Conservation (phyloP, 2,329 filamentous ascomycete genomes). For the Biscogniauxia mediterranea region DNA sequence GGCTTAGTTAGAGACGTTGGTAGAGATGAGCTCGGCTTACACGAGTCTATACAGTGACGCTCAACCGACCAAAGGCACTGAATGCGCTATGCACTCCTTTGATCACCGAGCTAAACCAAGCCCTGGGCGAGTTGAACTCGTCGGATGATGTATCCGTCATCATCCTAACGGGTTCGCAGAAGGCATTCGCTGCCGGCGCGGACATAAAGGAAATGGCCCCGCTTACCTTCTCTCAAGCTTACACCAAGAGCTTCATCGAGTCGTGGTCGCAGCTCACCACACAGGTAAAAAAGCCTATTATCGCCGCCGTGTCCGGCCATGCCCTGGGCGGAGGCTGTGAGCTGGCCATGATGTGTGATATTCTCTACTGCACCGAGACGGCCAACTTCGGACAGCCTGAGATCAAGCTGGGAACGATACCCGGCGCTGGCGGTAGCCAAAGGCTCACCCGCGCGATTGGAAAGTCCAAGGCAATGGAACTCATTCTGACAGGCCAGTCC, state of each 20-base stretch:
- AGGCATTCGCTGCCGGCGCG: slow-evolving; percentile 90
- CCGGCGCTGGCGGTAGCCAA: slow-evolving; percentile 89
- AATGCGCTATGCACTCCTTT: slow-evolving; percentile 92
- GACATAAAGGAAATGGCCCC: slow-evolving; percentile 99
- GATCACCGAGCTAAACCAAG: slow-evolving; percentile 83
- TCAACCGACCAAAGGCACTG: slow-evolving; percentile 91
- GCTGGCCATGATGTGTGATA: slow-evolving; percentile 95
- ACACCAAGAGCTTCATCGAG: slow-evolving; percentile 90
- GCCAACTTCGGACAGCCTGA: slow-evolving; percentile 97
- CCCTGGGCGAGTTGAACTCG: slow-evolving; percentile 67
- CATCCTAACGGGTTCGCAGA: slow-evolving; percentile 82
- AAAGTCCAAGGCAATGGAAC: slow-evolving; percentile 86
- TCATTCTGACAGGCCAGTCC: slow-evolving; percentile 81
- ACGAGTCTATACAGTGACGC: slow-evolving; percentile 61
- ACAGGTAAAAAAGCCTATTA: slow-evolving; percentile 86
- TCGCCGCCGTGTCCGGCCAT: slow-evolving; percentile 91
- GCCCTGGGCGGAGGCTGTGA: slow-evolving; percentile 95
- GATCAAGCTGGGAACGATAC: slow-evolving; percentile 91
- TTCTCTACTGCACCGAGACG: slow-evolving; percentile 81
- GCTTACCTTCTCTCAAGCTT: slow-evolving; percentile 83
- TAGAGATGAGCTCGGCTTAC: slow-evolving; percentile 8
- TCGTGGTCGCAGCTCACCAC: slow-evolving; percentile 86
- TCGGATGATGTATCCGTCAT: slow-evolving; percentile 71
- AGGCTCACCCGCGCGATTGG: slow-evolving; percentile 79
- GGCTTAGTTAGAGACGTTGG: not conserved